Conservation (phyloP, 1,284 basidiomycete genomes). For the Taiwanofungus camphoratus region DNA sequence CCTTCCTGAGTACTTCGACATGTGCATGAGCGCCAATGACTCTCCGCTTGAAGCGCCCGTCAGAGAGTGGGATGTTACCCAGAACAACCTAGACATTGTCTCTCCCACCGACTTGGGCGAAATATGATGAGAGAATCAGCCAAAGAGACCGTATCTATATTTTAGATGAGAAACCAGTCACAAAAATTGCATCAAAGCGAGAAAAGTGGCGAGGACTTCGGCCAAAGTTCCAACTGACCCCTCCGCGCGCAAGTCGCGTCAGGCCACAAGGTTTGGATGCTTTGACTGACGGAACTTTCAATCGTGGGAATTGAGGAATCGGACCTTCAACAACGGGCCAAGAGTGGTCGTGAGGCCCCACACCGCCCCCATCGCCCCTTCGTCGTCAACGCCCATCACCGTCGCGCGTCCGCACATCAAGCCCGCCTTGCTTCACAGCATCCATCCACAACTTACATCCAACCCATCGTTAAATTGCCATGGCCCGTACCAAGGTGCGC, state of each 20-base stretch:
- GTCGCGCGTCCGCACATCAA: conserved; percentile 27
- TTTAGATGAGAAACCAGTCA: too few relatives aligned
- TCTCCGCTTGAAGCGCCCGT: too few relatives aligned
- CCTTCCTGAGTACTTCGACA: too few relatives aligned
- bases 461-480: conserved; percentile 29
- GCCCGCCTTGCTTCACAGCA: conserved; percentile 11
- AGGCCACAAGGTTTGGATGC: conserved; percentile 20
- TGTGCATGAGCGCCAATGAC: too few relatives aligned
- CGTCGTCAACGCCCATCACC: conserved; percentile 36
- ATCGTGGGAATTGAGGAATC: conserved; percentile 27
- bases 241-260: conserved; percentile 22
- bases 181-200: neutral
- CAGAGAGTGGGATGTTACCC: too few relatives aligned
- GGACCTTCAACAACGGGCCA: conserved; percentile 26
- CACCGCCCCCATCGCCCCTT: conserved; percentile 20
- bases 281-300: conserved; percentile 22
- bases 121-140: too few relatives aligned
- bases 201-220: too few relatives aligned
- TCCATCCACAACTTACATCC: conserved; percentile 22
- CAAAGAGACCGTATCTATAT: too few relatives aligned
- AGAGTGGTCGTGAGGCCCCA: conserved; percentile 19
- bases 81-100: too few relatives aligned
- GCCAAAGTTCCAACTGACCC: conserved; percentile 12
- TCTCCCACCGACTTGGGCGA: too few relatives aligned
- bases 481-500: conserved; percentile 73